A percentile compares a stretch with the other conserved stretches of the same genome.
Conservation (phyloP, 2,329 filamentous ascomycete species). For the Fusarium mangiferae region DNA sequence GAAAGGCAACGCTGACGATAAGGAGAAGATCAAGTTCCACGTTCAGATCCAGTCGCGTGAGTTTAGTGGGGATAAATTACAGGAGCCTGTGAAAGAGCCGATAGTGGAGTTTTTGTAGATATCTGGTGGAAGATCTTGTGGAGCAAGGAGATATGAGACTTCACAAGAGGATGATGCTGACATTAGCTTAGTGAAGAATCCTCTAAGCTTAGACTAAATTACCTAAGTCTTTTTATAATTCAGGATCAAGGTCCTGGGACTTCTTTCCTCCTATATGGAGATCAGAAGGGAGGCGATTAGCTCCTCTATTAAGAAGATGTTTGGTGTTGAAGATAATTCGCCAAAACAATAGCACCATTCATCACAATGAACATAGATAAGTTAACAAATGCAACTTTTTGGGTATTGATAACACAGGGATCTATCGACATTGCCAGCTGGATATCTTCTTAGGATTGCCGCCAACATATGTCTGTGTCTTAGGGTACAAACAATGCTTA, state of each 20-base stretch:
- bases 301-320: accelerated
- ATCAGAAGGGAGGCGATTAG: too few species aligned
- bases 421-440: conserved; percentile 9
- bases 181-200: too few species aligned
- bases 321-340: accelerated
- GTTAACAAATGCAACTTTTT: too few species aligned
- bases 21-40: background rate
- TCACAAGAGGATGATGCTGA: too few species aligned
- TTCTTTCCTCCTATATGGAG: too few species aligned
- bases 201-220: too few species aligned
- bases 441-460: background rate
- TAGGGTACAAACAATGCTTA: conserved; percentile 19
- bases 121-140: background rate
- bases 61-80: background rate
- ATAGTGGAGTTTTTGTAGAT: background rate
- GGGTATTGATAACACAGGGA: too few species aligned
- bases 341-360: too few species aligned
- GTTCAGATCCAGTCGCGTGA: background rate
- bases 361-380: too few species aligned
- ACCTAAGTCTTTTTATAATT: too few species aligned
- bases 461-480: conserved; percentile 12
- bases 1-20: background rate
- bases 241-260: too few species aligned
- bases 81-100: background rate
- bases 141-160: too few species aligned